Evolutionary conservation across 2,329 filamentous ascomycete genomes (phyloP).

Genomic region (Grosmannia serpens): DNA sequence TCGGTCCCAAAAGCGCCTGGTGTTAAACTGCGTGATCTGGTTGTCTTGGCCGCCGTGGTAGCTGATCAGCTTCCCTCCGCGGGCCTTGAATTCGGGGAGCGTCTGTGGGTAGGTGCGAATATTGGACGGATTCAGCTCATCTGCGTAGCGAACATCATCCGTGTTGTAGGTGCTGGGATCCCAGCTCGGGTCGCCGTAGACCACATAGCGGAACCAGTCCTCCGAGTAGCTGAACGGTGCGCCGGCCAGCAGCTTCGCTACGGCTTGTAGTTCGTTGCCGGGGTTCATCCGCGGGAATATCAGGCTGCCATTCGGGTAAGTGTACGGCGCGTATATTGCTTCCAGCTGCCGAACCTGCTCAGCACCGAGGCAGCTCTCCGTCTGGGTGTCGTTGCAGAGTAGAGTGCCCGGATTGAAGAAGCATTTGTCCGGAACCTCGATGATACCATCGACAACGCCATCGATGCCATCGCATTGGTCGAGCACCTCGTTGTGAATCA

Average conservation of each 20-base stretch:
- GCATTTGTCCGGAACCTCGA: conserved; percentile 7
- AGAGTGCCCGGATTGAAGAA: conserved; percentile 2
- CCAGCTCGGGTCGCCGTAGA: conserved; percentile 33
- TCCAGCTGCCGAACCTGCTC: conserved; percentile 3
- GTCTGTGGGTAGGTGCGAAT: conserved; percentile 22
- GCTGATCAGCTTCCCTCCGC: conserved; percentile 33
- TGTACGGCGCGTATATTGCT: conserved; percentile 3
- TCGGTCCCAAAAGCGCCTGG: conserved; percentile 35
- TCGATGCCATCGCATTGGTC: conserved; percentile 9
- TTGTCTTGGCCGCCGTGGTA: conserved; percentile 32
- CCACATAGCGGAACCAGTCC: conserved; percentile 36
- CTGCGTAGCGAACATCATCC: conserved; percentile 21
- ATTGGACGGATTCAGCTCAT: conserved; percentile 12
- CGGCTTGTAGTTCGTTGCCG: conserved; percentile 29
- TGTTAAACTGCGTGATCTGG: conserved; percentile 31
- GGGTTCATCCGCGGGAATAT: conserved; percentile 40
- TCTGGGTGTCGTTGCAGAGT: not conserved
- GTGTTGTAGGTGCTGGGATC: conserved; percentile 24
- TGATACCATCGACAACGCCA: conserved; percentile 5
- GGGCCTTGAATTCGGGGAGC: conserved; percentile 21
- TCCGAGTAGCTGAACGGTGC: conserved; percentile 27
- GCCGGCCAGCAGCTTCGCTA: conserved; percentile 25
- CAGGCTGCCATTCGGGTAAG: conserved; percentile 25
- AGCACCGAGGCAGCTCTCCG: conserved; percentile 2
- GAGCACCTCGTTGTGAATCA: conserved; percentile 6